phyloP scores from a whole-genome alignment of 306 rosid species.

The apple (Malus domestica) region DNA sequence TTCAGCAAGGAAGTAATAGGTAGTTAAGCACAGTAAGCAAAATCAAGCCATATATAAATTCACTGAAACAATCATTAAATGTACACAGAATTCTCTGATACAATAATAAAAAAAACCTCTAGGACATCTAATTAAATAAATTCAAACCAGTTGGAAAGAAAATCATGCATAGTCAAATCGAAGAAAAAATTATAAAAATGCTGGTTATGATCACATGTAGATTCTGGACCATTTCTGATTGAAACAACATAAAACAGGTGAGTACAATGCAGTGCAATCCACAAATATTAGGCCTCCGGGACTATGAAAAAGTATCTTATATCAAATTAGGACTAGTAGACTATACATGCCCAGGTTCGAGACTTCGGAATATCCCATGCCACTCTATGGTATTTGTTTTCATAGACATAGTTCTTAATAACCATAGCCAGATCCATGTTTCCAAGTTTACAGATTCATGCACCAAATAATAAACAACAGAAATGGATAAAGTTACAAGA shows the following conservation, averaged over 20 bases:
- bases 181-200: not conserved
- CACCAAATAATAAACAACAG: not conserved
- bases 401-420: not conserved
- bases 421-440: not conserved
- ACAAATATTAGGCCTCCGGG: not conserved
- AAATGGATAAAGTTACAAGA: not conserved
- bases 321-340: not conserved
- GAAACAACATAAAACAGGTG: not conserved
- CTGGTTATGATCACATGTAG: not conserved
- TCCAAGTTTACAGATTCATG: constrained; percentile 5
- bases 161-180: not conserved
- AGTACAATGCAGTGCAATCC: not conserved
- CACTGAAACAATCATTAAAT: not conserved
- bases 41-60: not conserved
- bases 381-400: not conserved
- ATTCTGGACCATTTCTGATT: not conserved
- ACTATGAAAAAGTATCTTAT: not conserved
- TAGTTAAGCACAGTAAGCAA: not conserved
- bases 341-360: not conserved
- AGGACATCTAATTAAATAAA: not conserved
- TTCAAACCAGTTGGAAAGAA: not conserved
- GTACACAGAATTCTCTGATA: not conserved
- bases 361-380: not conserved
- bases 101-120: not conserved
- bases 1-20: not conserved